A percentile compares a stretch with the other conserved stretches of the same genome.
Conservation (phyloP, 148 eudicot genomes). For the Rhododendron ferrugineum region DNA sequence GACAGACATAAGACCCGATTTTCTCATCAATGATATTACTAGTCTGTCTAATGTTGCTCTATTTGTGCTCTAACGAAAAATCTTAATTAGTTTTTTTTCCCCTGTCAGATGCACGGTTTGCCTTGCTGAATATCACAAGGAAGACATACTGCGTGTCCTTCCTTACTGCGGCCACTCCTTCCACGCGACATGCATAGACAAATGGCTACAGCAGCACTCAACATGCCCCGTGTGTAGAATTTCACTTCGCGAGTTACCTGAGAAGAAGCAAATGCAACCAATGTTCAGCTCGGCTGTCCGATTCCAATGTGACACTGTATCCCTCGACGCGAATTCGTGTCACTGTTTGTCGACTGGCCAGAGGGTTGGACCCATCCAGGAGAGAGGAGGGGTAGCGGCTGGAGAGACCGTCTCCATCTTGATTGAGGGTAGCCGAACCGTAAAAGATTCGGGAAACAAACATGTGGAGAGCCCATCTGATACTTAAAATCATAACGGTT, state of each 20-base stretch:
- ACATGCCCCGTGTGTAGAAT: slow-evolving; percentile 90
- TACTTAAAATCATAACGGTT: slow-evolving; percentile 16
- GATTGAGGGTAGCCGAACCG: slow-evolving; percentile 16
- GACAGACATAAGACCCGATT: background rate
- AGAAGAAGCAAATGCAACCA: slow-evolving; percentile 71
- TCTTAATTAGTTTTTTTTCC: background rate
- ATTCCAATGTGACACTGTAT: slow-evolving; percentile 27
- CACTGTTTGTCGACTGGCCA: slow-evolving; percentile 25
- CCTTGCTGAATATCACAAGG: slow-evolving; percentile 64
- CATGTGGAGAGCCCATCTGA: slow-evolving; percentile 51
- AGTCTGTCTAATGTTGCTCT: background rate
- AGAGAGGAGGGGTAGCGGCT: slow-evolving; percentile 20
- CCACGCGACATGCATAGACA: slow-evolving; percentile 69
- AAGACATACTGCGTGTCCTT: slow-evolving; percentile 66
- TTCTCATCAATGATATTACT: background rate
- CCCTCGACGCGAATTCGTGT: slow-evolving; percentile 24
- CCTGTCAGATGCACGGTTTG: slow-evolving; percentile 73
- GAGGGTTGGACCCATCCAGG: slow-evolving; percentile 31
- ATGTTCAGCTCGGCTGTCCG: slow-evolving; percentile 57
- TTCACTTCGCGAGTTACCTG: slow-evolving; percentile 62
- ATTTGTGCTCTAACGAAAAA: background rate
- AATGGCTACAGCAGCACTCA: slow-evolving; percentile 82
- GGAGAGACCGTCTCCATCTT: slow-evolving; percentile 21
- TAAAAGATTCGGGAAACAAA: slow-evolving; percentile 30
- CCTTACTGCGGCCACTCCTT: slow-evolving; percentile 80